Conservation (phyloP, 768 basidiomycete species). For the Pleurotus tuoliensis region DNA sequence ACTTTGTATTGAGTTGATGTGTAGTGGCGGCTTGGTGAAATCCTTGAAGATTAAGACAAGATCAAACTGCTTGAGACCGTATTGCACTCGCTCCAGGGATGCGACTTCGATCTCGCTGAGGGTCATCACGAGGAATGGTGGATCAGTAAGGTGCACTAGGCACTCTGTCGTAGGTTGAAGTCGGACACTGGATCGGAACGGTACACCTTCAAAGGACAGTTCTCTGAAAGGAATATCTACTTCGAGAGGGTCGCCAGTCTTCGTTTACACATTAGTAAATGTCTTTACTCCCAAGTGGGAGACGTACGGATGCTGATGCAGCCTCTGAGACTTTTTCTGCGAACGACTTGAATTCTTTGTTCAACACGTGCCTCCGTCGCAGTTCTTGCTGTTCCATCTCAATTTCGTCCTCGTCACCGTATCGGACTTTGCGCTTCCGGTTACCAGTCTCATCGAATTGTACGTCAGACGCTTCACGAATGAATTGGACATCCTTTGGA, state of each 20-base stretch:
- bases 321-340: slow-evolving; percentile 91
- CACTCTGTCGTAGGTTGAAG: slow-evolving; percentile 97
- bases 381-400: slow-evolving; percentile 98
- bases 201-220: slow-evolving; percentile 94
- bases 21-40: slow-evolving; percentile 86
- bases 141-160: slow-evolving; percentile 90
- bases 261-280: slow-evolving; percentile 1
- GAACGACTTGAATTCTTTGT: slow-evolving; percentile 93
- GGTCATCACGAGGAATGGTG: slow-evolving; percentile 94
- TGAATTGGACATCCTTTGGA: slow-evolving; percentile 91
- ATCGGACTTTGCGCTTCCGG: slow-evolving; percentile 92
- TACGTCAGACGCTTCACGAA: slow-evolving; percentile 95
- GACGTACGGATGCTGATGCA: slow-evolving; percentile 64
- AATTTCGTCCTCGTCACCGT: slow-evolving; percentile 98
- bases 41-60: slow-evolving; percentile 97
- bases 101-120: slow-evolving; percentile 94
- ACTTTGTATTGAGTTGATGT: slow-evolving; percentile 94
- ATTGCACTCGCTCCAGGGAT: slow-evolving; percentile 95
- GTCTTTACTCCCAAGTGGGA: not conserved
- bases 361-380: slow-evolving; percentile 81
- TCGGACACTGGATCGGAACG: slow-evolving; percentile 90
- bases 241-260: slow-evolving; percentile 80
- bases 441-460: slow-evolving; percentile 99
- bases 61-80: slow-evolving; percentile 95
- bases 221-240: slow-evolving; percentile 97